phyloP scores from a whole-genome alignment of 2,329 filamentous ascomycete species.

The Penicillium sp. region DNA sequence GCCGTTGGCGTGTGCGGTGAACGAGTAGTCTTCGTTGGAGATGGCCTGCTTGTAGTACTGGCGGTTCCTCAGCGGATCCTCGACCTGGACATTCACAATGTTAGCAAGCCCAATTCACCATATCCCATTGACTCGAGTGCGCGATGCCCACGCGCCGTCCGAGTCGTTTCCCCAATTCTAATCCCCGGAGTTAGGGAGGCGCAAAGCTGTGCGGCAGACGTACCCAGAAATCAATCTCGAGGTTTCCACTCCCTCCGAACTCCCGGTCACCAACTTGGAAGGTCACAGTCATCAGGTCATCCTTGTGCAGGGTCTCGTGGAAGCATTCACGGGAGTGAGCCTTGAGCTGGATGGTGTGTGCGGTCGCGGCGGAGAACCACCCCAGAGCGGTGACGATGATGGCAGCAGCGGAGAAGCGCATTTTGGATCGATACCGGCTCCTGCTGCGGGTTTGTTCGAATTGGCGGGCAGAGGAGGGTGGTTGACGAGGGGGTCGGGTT shows the following conservation, averaged over 20 bases:
- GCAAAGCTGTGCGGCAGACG: constrained; percentile 25
- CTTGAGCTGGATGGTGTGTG: constrained; percentile 93
- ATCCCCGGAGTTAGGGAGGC: not conserved
- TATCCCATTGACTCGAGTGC: not conserved
- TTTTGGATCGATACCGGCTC: constrained; percentile 20
- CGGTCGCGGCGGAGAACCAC: constrained; percentile 57
- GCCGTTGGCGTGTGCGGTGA: constrained; percentile 77
- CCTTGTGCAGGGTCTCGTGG: constrained; percentile 84
- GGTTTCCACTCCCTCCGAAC: constrained; percentile 87
- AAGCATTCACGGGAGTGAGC: constrained; percentile 96
- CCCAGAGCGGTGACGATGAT: constrained; percentile 51
- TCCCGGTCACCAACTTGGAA: constrained; percentile 97
- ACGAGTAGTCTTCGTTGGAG: constrained; percentile 88
- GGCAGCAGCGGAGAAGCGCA: constrained; percentile 40
- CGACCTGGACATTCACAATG: constrained; percentile 52
- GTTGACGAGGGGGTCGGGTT: constrained; percentile 2
- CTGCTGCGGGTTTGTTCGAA: constrained; percentile 1
- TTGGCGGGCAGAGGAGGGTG: constrained; percentile 2
- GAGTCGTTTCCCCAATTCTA: not conserved
- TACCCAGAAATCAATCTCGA: constrained; percentile 99
- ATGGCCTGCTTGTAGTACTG: constrained; percentile 74
- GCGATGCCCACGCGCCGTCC: not conserved
- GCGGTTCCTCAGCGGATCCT: constrained; percentile 69
- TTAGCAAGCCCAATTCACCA: constrained; percentile 8
- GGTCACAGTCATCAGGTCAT: constrained; percentile 97